Base-by-base conservation (phyloP, 768 basidiomycete species). In the Russula abietina region DNA sequence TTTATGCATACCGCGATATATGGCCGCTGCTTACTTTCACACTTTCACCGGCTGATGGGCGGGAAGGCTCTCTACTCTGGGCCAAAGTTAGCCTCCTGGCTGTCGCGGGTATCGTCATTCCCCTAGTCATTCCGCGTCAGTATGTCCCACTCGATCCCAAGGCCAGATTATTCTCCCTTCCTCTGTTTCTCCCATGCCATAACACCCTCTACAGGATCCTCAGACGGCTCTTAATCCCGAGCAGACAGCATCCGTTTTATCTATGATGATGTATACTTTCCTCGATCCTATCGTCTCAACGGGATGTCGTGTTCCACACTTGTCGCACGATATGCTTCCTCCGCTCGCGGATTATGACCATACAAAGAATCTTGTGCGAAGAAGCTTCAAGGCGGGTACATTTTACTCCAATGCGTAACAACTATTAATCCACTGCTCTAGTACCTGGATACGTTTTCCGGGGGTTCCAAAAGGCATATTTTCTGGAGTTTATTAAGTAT, bases 141-240 rank as follows among this genome's bases (percentile, higher is more conserved):
- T 88, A 88, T 70, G 70, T 79, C 2, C 85, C 87, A 5, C 74
- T 82, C 28, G 80, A 88, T 66, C 79, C 82, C 2, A 75, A 78
- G 70, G 82, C 81, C 26, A 17, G 69, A 67, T 32, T 2, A 6
- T 39, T 43, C 26, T 32, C 22, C 45, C n/a, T 32, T 32, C 12
- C 16, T 41, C 24, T 19, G 32, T 30, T 33, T 16, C 19, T 46
- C 17, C 5, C n/a, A 2, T 17, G n/a, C 4, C 2, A 43, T 53
- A 19, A 57, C 50, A 16, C 30, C n/a, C 11, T 12, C 5, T 22
- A 5, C 39, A 74, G 72, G 66, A 75, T 24, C 70, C 71, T 3
- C 57, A 62, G 38, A 38, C 61, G 11, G 66, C 62, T 30, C 64
- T 68, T 0, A 73, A 71, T 61, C 69, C 71, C 1, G 73, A 74